A percentile compares a stretch with the other conserved stretches of the same genome.
Conservation (phyloP, 2,329 filamentous ascomycete genomes). For the Monascus ruber region DNA sequence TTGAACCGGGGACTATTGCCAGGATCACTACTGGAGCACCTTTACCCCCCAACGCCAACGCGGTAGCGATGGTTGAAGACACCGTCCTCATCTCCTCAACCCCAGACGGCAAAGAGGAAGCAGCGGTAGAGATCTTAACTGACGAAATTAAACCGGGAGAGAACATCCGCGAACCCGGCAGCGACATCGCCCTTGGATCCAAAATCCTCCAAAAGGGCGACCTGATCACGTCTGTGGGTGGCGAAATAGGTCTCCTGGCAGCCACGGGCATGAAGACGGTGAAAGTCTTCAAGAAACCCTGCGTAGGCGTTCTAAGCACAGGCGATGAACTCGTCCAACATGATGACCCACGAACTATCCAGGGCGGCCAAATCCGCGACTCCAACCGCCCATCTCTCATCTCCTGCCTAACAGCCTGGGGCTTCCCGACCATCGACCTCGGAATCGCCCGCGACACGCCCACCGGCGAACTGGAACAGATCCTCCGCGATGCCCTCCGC, state of each 20-base stretch:
- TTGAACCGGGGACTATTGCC: constrained; percentile 66
- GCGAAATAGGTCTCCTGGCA: constrained; percentile 81
- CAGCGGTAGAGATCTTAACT: constrained; percentile 75
- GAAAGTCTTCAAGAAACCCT: constrained; percentile 60
- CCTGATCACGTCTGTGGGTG: constrained; percentile 73
- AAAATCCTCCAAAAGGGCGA: constrained; percentile 66
- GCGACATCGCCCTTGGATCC: constrained; percentile 62
- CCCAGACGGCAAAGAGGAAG: constrained; percentile 72
- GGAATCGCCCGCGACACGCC: constrained; percentile 57
- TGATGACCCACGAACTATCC: constrained; percentile 47
- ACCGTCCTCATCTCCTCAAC: constrained; percentile 66
- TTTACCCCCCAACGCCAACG: constrained; percentile 73
- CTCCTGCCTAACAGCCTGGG: constrained; percentile 61
- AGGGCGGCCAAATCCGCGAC: constrained; percentile 78
- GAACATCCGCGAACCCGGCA: constrained; percentile 85
- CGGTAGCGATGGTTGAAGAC: constrained; percentile 95
- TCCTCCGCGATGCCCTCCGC: constrained; percentile 62
- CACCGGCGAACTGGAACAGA: constrained; percentile 61
- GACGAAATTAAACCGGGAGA: constrained; percentile 64
- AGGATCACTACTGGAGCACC: constrained; percentile 93
- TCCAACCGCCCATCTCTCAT: constrained; percentile 84
- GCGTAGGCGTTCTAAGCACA: constrained; percentile 80
- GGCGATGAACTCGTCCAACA: constrained; percentile 87
- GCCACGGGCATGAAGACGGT: constrained; percentile 67
- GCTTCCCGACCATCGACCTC: constrained; percentile 70